Percentiles rank a stretch among this genome's conserved stretches.
Conservation (phyloP, 2,329 filamentous ascomycete genomes). For the Ceratocystis colombiana region DNA sequence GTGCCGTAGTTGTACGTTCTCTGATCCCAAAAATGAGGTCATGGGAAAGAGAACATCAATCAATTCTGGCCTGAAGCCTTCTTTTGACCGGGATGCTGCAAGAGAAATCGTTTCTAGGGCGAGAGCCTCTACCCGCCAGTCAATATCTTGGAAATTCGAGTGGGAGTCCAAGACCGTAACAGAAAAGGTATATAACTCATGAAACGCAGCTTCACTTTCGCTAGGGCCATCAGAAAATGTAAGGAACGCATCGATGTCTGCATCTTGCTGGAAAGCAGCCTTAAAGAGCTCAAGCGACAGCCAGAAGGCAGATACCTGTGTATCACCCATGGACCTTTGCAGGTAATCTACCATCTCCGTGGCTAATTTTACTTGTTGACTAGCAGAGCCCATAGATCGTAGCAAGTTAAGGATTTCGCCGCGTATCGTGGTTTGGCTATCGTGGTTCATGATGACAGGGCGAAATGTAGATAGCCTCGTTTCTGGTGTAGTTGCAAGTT, state of each 20-base stretch:
- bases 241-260: conserved; percentile 57
- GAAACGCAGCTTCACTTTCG: conserved; percentile 40
- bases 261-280: conserved; percentile 41
- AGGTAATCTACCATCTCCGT: conserved; percentile 55
- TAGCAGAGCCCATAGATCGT: conserved; percentile 44
- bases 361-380: conserved; percentile 51
- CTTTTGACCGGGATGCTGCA: conserved; percentile 55
- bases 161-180: conserved; percentile 50
- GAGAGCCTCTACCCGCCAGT: conserved; percentile 68
- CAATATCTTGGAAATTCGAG: conserved; percentile 40
- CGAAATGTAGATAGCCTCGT: conserved; percentile 38
- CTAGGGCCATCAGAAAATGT: conserved; percentile 37
- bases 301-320: conserved; percentile 67
- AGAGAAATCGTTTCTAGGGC: conserved; percentile 72
- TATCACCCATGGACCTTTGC: conserved; percentile 43
- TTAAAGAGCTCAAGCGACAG: conserved; percentile 63
- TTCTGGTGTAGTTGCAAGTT: conserved; percentile 13
- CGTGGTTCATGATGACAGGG: conserved; percentile 51
- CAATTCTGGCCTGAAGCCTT: conserved; percentile 69
- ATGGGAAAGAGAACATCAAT: conserved; percentile 87
- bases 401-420: conserved; percentile 50
- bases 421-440: conserved; percentile 56
- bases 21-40: conserved; percentile 75
- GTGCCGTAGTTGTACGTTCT: conserved; percentile 54
- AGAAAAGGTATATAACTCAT: conserved; percentile 62